A percentile compares a stretch with the other conserved stretches of the same genome.
These are phyloP conservation scores for Petunia hybrid DNA, from an alignment of 305 asterid genomes.

Conservation along the genomic window DNA sequence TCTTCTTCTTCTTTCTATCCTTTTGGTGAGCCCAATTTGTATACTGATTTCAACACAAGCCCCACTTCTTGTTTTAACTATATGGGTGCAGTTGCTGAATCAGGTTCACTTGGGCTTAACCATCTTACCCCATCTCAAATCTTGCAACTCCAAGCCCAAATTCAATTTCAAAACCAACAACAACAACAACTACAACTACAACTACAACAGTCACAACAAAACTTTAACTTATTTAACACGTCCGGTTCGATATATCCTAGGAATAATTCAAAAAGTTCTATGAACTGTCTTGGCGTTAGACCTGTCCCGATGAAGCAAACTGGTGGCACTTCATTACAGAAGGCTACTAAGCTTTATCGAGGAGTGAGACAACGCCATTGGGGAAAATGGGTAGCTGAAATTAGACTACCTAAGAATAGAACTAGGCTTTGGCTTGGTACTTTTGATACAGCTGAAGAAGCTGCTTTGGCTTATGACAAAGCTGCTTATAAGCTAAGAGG, in stretches of 20 bases:
- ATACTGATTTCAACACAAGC: slow-evolving; percentile 45
- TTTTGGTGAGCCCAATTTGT: slow-evolving; percentile 47
- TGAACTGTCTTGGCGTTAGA: slow-evolving; percentile 60
- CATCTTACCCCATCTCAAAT: slow-evolving; percentile 71
- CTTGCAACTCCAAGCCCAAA: slow-evolving; percentile 70
- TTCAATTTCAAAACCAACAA: slow-evolving; percentile 60
- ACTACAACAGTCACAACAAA: background rate
- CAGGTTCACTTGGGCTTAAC: slow-evolving; percentile 54
- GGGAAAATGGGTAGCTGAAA: slow-evolving; percentile 97
- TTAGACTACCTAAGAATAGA: slow-evolving; percentile 80
- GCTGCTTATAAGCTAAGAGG: slow-evolving; percentile 90
- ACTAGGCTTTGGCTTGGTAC: slow-evolving; percentile 96
- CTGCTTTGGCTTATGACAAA: slow-evolving; percentile 79
- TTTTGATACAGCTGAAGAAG: slow-evolving; percentile 81
- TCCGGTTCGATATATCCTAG: slow-evolving; percentile 29
- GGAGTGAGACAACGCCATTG: slow-evolving; percentile 90
- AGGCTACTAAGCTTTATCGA: slow-evolving; percentile 74
- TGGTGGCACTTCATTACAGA: slow-evolving; percentile 45
- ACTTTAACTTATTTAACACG: slow-evolving; percentile 27
- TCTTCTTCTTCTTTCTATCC: slow-evolving; percentile 36
- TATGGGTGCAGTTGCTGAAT: slow-evolving; percentile 42
- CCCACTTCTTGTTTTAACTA: slow-evolving; percentile 59
- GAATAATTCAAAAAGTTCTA: slow-evolving; percentile 26
- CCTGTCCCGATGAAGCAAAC: slow-evolving; percentile 66
- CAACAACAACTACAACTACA: slow-evolving; percentile 39